A percentile compares a stretch with the other conserved stretches of the same genome.
phyloP scores from a whole-genome alignment of 2,329 filamentous ascomycete species.

The Epichloe uncinata region DNA sequence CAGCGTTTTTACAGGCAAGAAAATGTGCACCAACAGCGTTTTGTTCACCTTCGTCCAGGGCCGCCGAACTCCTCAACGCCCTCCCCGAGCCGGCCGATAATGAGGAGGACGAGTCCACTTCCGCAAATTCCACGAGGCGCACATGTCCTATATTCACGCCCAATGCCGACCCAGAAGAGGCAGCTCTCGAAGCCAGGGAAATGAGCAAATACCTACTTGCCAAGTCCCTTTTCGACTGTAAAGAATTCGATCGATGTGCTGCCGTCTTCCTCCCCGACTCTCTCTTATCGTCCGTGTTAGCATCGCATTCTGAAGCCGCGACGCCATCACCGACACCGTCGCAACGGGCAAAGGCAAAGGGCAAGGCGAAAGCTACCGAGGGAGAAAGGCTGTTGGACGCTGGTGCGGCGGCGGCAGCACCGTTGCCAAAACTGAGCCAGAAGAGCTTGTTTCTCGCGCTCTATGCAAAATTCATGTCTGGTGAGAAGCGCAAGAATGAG shows the following conservation, averaged over 20 bases:
- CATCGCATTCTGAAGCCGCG: constrained; percentile 28
- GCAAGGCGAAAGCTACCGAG: constrained; percentile 32
- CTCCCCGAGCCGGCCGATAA: constrained; percentile 47
- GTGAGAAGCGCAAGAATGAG: constrained; percentile 92
- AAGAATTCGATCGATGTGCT: constrained; percentile 87
- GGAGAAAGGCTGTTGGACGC: constrained; percentile 10
- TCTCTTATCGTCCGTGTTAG: constrained; percentile 54
- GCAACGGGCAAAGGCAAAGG: constrained; percentile 49
- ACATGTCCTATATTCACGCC: constrained; percentile 35
- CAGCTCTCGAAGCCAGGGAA: constrained; percentile 63
- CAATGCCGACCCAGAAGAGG: constrained; percentile 58
- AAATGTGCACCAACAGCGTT: too few species aligned
- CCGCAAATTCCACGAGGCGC: constrained; percentile 21
- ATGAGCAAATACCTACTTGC: constrained; percentile 75
- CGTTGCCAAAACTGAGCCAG: constrained; percentile 57
- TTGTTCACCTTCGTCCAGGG: constrained; percentile 40
- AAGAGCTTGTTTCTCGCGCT: constrained; percentile 85
- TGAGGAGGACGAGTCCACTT: constrained; percentile 32
- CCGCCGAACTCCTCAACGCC: constrained; percentile 82
- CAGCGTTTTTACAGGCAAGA: too few species aligned
- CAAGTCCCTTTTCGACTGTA: constrained; percentile 89
- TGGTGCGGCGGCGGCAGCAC: constrained; percentile 4
- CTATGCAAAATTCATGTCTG: constrained; percentile 84
- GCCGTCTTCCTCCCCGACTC: constrained; percentile 76
- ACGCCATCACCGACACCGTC: constrained; percentile 19